Base-by-base conservation (phyloP, 139 green algal genomes). In the Edaphochlamys debaryana region DNA sequence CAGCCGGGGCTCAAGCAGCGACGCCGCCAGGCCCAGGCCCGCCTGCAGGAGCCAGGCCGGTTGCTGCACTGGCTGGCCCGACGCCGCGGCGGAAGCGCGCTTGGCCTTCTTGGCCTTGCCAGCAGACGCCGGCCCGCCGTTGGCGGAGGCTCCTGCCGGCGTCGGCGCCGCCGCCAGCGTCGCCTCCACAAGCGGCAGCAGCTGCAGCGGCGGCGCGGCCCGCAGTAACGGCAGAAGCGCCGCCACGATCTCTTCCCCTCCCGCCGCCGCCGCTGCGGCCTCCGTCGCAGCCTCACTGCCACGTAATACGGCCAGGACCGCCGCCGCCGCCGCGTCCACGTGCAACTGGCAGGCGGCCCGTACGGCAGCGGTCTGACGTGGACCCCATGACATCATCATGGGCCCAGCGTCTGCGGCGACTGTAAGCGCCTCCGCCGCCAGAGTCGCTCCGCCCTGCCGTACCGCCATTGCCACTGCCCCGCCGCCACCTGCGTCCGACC, bases 141-240 rank as follows among this genome's bases (percentile, higher is more conserved):
- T n/a, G 13, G n/a, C n/a, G n/a, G 13, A 30, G 27, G 29, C 60
- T 8, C 4, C 60, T 13, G 8, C 9, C 9, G 25, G 25, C n/a
- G 5, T 7, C 63, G 38, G 20, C 22, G 6, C 76, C 32, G 48
- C n/a, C 48, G 32, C 48, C 48, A 78, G 63, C 32, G 38, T 22
- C 32, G 60, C 8, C 30, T 50, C 58, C 42, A 38, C 76, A 32
- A 82, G 63, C 32, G 42, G 63, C 63, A 66, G 42, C n/a, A 82
- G n/a, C 60, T 67, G 32, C 41, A 9, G 9, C 4, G 42, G 56
- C 23, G 22, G 11, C 29, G 63, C 76, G 63, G 62, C 73, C 22
- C 8, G 42, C 76, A 69, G 56, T 36, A 82, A 42, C 41, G 76
- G 76, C 41, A 82, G 41, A 5, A 74, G 34, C 34, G 1, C 19